Conservation (phyloP, 208 protist species). For the Acanthamoeba castellanii region DNA sequence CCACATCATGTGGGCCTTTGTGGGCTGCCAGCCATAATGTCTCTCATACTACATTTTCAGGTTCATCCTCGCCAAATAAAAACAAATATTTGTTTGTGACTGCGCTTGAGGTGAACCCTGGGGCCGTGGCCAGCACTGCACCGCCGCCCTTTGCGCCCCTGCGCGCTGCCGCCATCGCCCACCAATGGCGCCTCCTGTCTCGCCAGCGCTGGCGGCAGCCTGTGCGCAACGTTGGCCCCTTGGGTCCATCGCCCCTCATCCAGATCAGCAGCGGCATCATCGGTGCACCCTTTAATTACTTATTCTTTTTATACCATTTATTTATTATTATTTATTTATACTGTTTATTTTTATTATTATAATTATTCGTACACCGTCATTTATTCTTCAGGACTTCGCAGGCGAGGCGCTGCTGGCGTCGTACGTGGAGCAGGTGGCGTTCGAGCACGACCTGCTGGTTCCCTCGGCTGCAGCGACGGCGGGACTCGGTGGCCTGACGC, state of each 20-base stretch:
- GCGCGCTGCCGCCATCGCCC: background rate
- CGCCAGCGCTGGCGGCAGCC: background rate
- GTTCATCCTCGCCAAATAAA: too few species aligned
- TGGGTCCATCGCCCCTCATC: background rate
- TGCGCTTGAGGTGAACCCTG: background rate
- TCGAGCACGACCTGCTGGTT: background rate
- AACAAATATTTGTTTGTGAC: too few species aligned
- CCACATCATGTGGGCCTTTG: background rate
- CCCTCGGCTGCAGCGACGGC: background rate
- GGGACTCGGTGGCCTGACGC: background rate
- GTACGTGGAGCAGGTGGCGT: background rate
- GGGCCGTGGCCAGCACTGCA: too few species aligned
- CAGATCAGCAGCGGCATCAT: background rate
- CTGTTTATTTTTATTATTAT: too few species aligned
- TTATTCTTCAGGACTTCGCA: too few species aligned
- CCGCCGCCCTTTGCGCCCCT: background rate
- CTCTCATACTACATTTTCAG: too few species aligned
- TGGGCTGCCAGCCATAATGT: background rate
- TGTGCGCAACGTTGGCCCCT: background rate
- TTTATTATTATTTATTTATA: background rate
- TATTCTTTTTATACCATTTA: too few species aligned
- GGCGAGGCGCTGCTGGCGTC: background rate
- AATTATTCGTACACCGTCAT: too few species aligned
- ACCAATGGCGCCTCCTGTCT: background rate
- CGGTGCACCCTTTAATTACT: background rate